phyloP scores from a whole-genome alignment of 2,329 filamentous ascomycete species.

The Microsporum ferrugineum region DNA sequence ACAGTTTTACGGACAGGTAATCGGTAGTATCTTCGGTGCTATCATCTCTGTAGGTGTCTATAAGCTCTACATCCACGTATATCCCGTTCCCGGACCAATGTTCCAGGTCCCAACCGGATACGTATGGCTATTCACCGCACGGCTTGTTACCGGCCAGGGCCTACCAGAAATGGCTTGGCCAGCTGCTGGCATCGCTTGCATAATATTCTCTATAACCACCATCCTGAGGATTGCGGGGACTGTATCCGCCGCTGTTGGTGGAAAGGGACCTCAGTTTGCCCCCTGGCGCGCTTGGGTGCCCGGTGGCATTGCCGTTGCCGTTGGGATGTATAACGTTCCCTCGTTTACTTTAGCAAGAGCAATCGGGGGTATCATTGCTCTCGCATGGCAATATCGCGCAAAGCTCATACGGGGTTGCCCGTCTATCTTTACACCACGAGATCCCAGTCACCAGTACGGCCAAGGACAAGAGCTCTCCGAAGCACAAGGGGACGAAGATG shows the following conservation, averaged over 20 bases:
- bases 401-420: slow-evolving; percentile 31
- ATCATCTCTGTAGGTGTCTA: slow-evolving; percentile 80
- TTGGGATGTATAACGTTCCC: slow-evolving; percentile 96
- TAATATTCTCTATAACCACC: slow-evolving; percentile 62
- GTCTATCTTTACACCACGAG: slow-evolving; percentile 3
- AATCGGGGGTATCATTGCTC: slow-evolving; percentile 63
- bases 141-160: slow-evolving; percentile 82
- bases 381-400: slow-evolving; percentile 58
- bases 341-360: slow-evolving; percentile 87
- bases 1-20: slow-evolving; percentile 93
- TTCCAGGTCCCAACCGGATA: slow-evolving; percentile 93
- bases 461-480: not conserved
- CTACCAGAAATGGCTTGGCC: slow-evolving; percentile 72
- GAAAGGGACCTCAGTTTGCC: slow-evolving; percentile 23
- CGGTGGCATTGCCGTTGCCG: slow-evolving; percentile 88
- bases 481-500: slow-evolving; percentile 10
- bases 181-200: slow-evolving; percentile 63
- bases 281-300: slow-evolving; percentile 67
- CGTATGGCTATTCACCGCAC: slow-evolving; percentile 94
- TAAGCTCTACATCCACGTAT: slow-evolving; percentile 78
- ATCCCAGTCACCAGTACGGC: not conserved
- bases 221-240: slow-evolving; percentile 48
- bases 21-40: slow-evolving; percentile 76
- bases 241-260: slow-evolving; percentile 17
- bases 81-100: slow-evolving; percentile 73